Evolutionary conservation across 805 yeast genomes (phyloP), one percentile per base, ranked within the genome.

Genomic region (Lipomyces starkeyi): DNA sequence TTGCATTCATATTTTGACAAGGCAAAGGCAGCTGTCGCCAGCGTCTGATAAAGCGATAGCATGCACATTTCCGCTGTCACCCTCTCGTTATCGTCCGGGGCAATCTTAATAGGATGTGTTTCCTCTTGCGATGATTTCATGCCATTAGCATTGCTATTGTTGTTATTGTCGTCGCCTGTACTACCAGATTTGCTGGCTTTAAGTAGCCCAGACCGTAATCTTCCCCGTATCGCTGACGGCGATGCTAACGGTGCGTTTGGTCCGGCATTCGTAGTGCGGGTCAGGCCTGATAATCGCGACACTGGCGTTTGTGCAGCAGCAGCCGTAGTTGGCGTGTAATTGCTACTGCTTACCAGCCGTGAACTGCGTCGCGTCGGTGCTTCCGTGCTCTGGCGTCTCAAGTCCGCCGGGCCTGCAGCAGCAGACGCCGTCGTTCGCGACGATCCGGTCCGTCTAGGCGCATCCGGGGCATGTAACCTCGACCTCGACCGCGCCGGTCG

Each of bases 1-100:
- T 86, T 87, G 72, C 96, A 91, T 74, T 93, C 95, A 77, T 85
- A 93, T 56, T 84, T 81, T 69, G 74, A 64, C 32, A 74, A 62
- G 29, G 69, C 66, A 9, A 61, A 49, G 25, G 54, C 32, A 25
- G 67, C 75, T 17, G 52, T 22, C 13, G 74, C 74, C n/a, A 74
- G 53, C 11, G 63, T 52, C 52, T 65, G 64, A 62, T 67, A 67
- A n/a, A 71, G 35, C 35, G 69, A 65, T 20, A 71, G 59, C 68
- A 65, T 62, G 40, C 54, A 54, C 32, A 63, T 57, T 29, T 70
- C 72, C 20, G 71, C 69, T 32, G 69, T 71, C 22, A 68, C 58
- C 5, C 72, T 35, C 56, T 68, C 71, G 20, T 59, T 61, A 59
- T 68, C 71, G 49, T 69, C 72, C 7, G 66, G 57, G 1, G 64